These are phyloP conservation scores for Fusarium oxysporum DNA, from an alignment of 2,329 filamentous ascomycete species.

Conservation along the genomic window DNA sequence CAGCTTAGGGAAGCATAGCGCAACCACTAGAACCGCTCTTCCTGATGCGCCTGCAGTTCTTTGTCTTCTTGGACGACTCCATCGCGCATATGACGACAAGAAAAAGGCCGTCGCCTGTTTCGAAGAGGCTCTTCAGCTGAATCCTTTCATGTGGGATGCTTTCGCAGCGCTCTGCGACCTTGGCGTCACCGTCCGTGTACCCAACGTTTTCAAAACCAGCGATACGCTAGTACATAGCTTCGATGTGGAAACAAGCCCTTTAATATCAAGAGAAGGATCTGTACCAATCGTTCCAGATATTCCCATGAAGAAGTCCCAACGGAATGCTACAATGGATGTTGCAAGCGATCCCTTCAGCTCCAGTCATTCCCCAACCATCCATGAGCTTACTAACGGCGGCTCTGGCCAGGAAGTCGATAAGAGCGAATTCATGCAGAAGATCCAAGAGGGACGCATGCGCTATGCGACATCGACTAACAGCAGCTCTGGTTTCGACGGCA, in stretches of 20 bases:
- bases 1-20: slow-evolving; percentile 84
- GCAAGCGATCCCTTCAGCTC: slow-evolving; percentile 65
- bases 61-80: slow-evolving; percentile 88
- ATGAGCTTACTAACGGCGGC: slow-evolving; percentile 57
- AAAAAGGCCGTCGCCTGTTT: slow-evolving; percentile 88
- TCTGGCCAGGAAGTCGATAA: slow-evolving; percentile 58
- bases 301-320: slow-evolving; percentile 56
- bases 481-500: slow-evolving; percentile 61
- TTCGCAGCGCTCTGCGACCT: slow-evolving; percentile 90
- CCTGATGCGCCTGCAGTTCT: slow-evolving; percentile 88
- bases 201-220: slow-evolving; percentile 86
- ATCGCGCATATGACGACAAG: slow-evolving; percentile 83
- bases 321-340: slow-evolving; percentile 53
- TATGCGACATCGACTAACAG: slow-evolving; percentile 54
- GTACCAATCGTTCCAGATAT: slow-evolving; percentile 53
- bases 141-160: slow-evolving; percentile 98
- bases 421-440: slow-evolving; percentile 68
- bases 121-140: slow-evolving; percentile 87
- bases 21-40: slow-evolving; percentile 76
- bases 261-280: slow-evolving; percentile 53
- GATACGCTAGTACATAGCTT: slow-evolving; percentile 63
- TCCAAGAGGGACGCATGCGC: slow-evolving; percentile 63
- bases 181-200: slow-evolving; percentile 82
- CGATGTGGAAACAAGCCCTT: slow-evolving; percentile 49
- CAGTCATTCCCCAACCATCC: slow-evolving; percentile 54